These are phyloP conservation scores for Ogataea ganodermae DNA, from an alignment of 805 yeast species.

Conservation along the genomic window DNA sequence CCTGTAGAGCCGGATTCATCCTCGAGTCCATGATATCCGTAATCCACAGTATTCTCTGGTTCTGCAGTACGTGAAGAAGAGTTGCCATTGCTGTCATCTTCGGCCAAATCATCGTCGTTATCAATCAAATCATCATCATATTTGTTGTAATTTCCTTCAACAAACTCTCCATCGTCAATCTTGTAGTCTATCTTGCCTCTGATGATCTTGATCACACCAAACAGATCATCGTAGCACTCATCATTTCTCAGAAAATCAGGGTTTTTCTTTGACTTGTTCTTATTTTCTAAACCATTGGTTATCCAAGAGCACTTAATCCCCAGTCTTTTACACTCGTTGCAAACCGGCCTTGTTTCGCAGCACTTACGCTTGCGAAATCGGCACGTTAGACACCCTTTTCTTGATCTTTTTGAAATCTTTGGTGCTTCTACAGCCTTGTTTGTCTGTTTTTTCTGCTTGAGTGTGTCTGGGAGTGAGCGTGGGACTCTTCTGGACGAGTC, in stretches of 20 bases:
- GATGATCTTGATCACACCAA: constrained; percentile 28
- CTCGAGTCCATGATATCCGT: constrained; percentile 6
- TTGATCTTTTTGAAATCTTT: constrained; percentile 27
- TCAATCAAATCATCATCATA: constrained; percentile 2
- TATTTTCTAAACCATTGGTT: constrained; percentile 26
- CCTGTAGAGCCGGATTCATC: background rate
- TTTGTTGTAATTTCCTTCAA: constrained; percentile 17
- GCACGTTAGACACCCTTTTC: constrained; percentile 40
- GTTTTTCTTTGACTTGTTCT: constrained; percentile 27
- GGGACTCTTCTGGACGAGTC: constrained; percentile 11
- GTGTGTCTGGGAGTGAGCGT: constrained; percentile 18
- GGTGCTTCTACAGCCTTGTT: background rate
- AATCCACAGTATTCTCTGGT: background rate
- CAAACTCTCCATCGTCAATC: constrained; percentile 24
- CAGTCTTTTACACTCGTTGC: constrained; percentile 31
- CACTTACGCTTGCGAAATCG: constrained; percentile 45
- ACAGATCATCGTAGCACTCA: constrained; percentile 26
- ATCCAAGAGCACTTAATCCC: constrained; percentile 29
- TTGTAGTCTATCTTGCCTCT: constrained; percentile 30
- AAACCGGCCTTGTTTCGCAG: constrained; percentile 42
- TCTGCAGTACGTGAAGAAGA: background rate
- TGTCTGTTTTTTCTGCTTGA: constrained; percentile 6
- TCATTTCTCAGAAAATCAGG: constrained; percentile 26
- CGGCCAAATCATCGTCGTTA: constrained; percentile 6
- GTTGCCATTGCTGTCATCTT: constrained; percentile 4